phyloP scores from a whole-genome alignment of 495 filamentous ascomycete species.

The Mycothermus thermophilus region DNA sequence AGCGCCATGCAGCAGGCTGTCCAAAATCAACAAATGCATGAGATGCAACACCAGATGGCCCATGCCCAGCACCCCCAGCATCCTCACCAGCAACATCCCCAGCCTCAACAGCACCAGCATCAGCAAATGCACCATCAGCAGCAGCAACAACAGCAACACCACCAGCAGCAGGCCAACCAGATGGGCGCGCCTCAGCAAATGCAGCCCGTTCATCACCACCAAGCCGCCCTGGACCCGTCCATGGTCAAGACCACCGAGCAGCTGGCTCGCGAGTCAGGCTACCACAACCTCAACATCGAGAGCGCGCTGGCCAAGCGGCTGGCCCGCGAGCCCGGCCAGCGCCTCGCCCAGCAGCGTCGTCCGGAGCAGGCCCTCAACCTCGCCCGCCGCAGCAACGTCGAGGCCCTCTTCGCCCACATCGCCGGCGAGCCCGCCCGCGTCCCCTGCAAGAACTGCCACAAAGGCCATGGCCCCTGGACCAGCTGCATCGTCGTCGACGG shows the following conservation, averaged over 20 bases:
- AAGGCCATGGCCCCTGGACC: slow-evolving; percentile 37
- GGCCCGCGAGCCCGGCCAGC: slow-evolving; percentile 29
- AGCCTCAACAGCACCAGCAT: slow-evolving; percentile 13
- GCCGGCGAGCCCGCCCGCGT: slow-evolving; percentile 28
- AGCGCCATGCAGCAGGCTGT: slow-evolving; percentile 5
- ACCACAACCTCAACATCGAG: slow-evolving; percentile 27
- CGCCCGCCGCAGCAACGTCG: slow-evolving; percentile 34
- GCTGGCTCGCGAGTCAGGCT: slow-evolving; percentile 28
- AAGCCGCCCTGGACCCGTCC: slow-evolving; percentile 13
- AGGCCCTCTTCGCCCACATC: slow-evolving; percentile 37
- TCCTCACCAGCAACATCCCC: slow-evolving; percentile 8
- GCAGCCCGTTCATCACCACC: slow-evolving; percentile 17
- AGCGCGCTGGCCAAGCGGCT: slow-evolving; percentile 35
- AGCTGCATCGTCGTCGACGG: slow-evolving; percentile 34
- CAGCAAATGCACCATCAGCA: slow-evolving; percentile 11
- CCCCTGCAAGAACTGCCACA: slow-evolving; percentile 39
- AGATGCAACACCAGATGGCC: slow-evolving; percentile 4
- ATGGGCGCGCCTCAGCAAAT: slow-evolving; percentile 17
- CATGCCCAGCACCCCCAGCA: slow-evolving; percentile 11
- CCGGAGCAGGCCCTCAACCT: slow-evolving; percentile 33
- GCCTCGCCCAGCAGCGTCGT: slow-evolving; percentile 31
- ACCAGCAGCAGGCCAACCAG: slow-evolving; percentile 10
- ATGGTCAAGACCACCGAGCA: slow-evolving; percentile 27
- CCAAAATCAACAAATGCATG: slow-evolving; percentile 14
- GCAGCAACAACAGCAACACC: slow-evolving; percentile 15